Evolutionary conservation across 148 eudicot species (phyloP).

Genomic region (Rhododendron ovatum): DNA sequence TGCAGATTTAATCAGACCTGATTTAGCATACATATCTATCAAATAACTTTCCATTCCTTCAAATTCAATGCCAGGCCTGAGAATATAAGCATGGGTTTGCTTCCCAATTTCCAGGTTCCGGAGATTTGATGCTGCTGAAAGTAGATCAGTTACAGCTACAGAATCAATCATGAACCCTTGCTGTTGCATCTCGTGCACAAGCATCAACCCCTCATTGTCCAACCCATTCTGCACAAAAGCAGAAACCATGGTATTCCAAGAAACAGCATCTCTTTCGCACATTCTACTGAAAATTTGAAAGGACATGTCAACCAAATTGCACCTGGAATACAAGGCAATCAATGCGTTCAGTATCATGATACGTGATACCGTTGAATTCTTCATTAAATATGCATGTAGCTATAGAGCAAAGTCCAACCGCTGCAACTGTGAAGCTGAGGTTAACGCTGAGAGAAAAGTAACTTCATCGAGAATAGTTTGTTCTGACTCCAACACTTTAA

Average conservation of each 20-base stretch:
- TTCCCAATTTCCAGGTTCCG: slow-evolving; percentile 60
- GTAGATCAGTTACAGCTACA: slow-evolving; percentile 62
- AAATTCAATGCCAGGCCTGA: slow-evolving; percentile 58
- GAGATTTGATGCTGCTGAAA: slow-evolving; percentile 87
- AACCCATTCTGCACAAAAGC: slow-evolving; percentile 74
- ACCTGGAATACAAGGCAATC: slow-evolving; percentile 78
- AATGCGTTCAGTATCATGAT: slow-evolving; percentile 59
- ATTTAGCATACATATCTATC: slow-evolving; percentile 75
- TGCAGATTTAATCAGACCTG: slow-evolving; percentile 48
- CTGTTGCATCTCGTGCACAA: slow-evolving; percentile 81
- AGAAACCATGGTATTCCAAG: slow-evolving; percentile 86
- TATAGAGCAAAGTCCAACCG: slow-evolving; percentile 43
- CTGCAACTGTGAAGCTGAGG: slow-evolving; percentile 81
- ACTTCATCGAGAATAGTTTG: slow-evolving; percentile 47
- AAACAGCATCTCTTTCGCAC: slow-evolving; percentile 68
- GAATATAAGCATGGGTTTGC: slow-evolving; percentile 76
- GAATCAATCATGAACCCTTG: slow-evolving; percentile 61
- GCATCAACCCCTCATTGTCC: slow-evolving; percentile 79
- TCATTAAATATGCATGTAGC: slow-evolving; percentile 65
- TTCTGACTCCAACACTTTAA: slow-evolving; percentile 44
- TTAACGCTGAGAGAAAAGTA: slow-evolving; percentile 62
- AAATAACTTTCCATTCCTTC: slow-evolving; percentile 77
- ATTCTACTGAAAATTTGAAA: slow-evolving; percentile 64
- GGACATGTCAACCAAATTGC: slow-evolving; percentile 50
- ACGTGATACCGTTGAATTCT: slow-evolving; percentile 28